Evolutionary conservation across 225 moss, liverwort and hornwort species (phyloP).

Genomic region (Pseudisothecium myosuroides): DNA sequence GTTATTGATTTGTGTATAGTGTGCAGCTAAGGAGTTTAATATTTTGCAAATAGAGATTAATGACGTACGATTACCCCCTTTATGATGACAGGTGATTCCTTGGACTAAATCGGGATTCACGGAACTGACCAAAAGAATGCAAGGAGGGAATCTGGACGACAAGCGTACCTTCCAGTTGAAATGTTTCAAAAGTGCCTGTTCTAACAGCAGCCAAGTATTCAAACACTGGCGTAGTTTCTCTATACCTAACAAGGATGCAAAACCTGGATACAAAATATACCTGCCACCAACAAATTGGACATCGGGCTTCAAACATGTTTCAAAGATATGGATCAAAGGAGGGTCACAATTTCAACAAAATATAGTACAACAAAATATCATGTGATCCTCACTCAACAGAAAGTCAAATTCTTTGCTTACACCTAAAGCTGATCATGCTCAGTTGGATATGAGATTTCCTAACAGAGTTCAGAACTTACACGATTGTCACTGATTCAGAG

Average conservation of each 20-base stretch:
- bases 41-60: background rate
- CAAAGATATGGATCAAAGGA: background rate
- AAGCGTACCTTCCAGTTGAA: slow-evolving; percentile 62
- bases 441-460: background rate
- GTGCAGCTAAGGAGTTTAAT: background rate
- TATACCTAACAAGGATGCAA: slow-evolving; percentile 65
- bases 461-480: slow-evolving; percentile 13
- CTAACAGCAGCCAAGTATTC: slow-evolving; percentile 63
- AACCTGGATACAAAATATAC: slow-evolving; percentile 66
- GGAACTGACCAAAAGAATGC: background rate
- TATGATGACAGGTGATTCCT: background rate
- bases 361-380: background rate
- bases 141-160: background rate
- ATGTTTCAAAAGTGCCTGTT: slow-evolving; percentile 66
- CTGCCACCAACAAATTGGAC: slow-evolving; percentile 32
- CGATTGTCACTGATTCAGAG: slow-evolving; percentile 7
- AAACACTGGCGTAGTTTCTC: slow-evolving; percentile 67
- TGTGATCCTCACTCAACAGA: background rate
- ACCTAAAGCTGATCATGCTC: background rate
- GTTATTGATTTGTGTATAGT: background rate
- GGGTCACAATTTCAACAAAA: background rate
- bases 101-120: background rate
- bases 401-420: background rate
- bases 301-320: background rate
- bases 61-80: background rate